These are phyloP conservation scores for Leucosporidium scottii DNA, from an alignment of 768 basidiomycete genomes.

Conservation along the genomic window DNA sequence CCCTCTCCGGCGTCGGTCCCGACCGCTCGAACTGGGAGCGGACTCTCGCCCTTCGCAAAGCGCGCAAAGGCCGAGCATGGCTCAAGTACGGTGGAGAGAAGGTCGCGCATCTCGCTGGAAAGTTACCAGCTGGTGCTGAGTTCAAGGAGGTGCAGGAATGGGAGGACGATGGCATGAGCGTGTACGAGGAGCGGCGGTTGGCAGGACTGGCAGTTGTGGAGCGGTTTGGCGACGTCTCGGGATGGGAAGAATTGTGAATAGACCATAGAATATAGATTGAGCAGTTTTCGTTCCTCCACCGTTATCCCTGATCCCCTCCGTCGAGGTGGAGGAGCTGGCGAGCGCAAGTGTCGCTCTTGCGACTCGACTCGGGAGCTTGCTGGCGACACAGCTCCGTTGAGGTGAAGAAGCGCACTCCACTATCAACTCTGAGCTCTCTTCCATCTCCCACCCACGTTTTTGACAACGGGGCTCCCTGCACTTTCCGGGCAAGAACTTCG, in stretches of 20 bases:
- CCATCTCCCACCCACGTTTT: no score
- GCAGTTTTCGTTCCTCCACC: no score
- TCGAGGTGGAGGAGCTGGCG: no score
- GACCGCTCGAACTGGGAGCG: slow-evolving; percentile 34
- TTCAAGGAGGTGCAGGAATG: slow-evolving; percentile 10
- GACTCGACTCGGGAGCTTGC: no score
- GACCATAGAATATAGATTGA: no score
- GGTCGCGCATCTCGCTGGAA: slow-evolving; percentile 13
- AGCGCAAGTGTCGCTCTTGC: no score
- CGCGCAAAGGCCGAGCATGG: slow-evolving; percentile 13
- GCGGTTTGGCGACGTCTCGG: slow-evolving; percentile 9
- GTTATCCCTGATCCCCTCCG: no score
- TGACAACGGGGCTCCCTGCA: no score
- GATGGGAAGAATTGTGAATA: slow-evolving; percentile 5
- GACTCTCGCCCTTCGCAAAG: slow-evolving; percentile 42
- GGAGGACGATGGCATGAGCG: slow-evolving; percentile 37
- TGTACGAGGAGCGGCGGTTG: slow-evolving; percentile 36
- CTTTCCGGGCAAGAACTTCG: no score
- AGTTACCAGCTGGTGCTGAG: slow-evolving; percentile 22
- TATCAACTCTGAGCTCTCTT: no score
- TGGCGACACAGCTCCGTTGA: no score
- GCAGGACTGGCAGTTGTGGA: slow-evolving; percentile 7
- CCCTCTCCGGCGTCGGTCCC: slow-evolving; percentile 33
- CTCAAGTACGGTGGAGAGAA: slow-evolving; percentile 25
- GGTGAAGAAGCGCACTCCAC: no score